Percentiles rank a stretch among this genome's conserved stretches.
phyloP scores from a whole-genome alignment of 345 rosid genomes.

The Linum lewisii region DNA sequence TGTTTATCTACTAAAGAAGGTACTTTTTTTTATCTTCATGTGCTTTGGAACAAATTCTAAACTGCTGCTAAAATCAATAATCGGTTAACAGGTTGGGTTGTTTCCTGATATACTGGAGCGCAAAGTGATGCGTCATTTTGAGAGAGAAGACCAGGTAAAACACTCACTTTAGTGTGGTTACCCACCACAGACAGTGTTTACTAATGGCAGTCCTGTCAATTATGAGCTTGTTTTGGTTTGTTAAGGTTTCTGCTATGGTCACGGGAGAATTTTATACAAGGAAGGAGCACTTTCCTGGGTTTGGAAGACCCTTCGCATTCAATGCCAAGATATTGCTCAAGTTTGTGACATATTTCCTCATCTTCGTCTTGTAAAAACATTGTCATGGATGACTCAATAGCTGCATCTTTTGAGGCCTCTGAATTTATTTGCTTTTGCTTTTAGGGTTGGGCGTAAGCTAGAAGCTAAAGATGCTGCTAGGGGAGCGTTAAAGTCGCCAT shows the following conservation, averaged over 20 bases:
- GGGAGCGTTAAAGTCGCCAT: slow-evolving; percentile 23
- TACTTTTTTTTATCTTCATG: neutral
- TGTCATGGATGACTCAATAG: neutral
- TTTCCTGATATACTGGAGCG: slow-evolving; percentile 22
- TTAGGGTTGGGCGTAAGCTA: slow-evolving; percentile 17
- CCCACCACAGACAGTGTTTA: slow-evolving; percentile 2
- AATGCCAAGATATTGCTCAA: slow-evolving; percentile 20
- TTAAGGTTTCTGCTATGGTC: slow-evolving; percentile 22
- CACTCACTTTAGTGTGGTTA: slow-evolving; percentile 1
- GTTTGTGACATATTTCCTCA: slow-evolving; percentile 12
- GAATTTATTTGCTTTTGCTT: neutral
- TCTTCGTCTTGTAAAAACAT: neutral
- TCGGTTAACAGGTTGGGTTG: slow-evolving; percentile 17
- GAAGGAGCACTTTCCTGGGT: slow-evolving; percentile 23
- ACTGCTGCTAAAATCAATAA: slow-evolving; percentile 6
- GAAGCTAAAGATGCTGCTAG: slow-evolving; percentile 28
- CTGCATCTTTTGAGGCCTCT: neutral
- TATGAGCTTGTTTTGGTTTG: slow-evolving; percentile 11
- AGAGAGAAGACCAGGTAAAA: slow-evolving; percentile 21
- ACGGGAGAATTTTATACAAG: slow-evolving; percentile 19
- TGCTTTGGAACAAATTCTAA: neutral
- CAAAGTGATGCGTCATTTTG: slow-evolving; percentile 14
- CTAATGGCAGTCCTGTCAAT: slow-evolving; percentile 16
- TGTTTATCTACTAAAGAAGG: slow-evolving; percentile 17
- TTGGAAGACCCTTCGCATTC: slow-evolving; percentile 22